A percentile compares a stretch with the other conserved stretches of the same genome.
phyloP scores from a whole-genome alignment of 2,329 filamentous ascomycete species.

The Ceratocystis destructans region DNA sequence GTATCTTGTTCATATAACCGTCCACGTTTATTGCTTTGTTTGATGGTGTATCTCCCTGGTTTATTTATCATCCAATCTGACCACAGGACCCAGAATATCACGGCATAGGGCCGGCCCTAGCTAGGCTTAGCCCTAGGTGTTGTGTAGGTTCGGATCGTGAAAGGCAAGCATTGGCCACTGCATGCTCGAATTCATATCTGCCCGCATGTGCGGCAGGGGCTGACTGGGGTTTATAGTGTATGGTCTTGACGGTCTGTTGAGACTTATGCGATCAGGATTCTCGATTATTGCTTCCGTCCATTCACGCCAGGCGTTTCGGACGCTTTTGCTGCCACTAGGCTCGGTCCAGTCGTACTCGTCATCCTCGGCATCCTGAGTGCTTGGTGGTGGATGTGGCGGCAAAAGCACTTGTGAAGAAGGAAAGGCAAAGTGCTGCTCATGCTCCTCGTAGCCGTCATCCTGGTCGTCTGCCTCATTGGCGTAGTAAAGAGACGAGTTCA shows the following conservation, averaged over 20 bases:
- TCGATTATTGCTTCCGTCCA: conserved; percentile 13
- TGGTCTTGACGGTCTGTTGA: not conserved
- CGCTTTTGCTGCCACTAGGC: not conserved
- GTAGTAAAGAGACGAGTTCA: not conserved
- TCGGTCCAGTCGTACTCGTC: not conserved
- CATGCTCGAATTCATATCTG: not conserved
- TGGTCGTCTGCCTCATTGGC: not conserved
- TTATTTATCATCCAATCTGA: too few species aligned
- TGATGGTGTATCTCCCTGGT: too few species aligned
- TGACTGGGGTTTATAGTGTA: not conserved
- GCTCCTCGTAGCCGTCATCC: not conserved
- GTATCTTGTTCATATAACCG: not conserved
- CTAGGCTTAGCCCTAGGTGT: not conserved
- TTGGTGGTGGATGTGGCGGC: conserved; percentile 8
- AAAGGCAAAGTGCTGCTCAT: conserved; percentile 2
- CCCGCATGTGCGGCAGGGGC: not conserved
- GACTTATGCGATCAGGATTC: not conserved
- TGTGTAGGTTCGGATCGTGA: not conserved
- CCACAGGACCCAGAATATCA: too few species aligned
- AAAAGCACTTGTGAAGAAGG: conserved; percentile 14
- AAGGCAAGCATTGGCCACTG: conserved; percentile 11
- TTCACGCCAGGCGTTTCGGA: conserved; percentile 12
- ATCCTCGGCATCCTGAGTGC: conserved; percentile 4
- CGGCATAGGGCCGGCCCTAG: too few species aligned
- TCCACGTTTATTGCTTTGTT: too few species aligned